Base-by-base conservation (phyloP, 345 rosid species). In the Corchorus olitorius region DNA sequence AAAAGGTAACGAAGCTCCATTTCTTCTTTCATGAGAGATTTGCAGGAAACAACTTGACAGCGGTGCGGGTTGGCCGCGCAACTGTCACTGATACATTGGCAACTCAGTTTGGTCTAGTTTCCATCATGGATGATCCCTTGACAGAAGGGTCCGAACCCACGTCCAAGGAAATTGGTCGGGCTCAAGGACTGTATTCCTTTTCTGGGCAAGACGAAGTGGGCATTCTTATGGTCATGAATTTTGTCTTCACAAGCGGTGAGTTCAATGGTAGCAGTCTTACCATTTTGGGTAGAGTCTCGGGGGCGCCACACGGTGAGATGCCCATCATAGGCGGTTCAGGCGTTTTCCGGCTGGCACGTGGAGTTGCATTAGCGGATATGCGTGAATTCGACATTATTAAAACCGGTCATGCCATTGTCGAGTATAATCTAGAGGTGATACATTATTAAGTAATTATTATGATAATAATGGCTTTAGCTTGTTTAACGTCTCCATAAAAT, bases 221-320 rank as follows among this genome's bases (percentile, higher is more conserved):
- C 27, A 27, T 27, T 27, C 43, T 86, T 10, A 88, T 89, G 92
- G 84, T 82, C 14, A 78, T 84, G 84, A 88, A 82, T 79, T 83
- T 86, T 35, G 72, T 53, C 39, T 92, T 92, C 78, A 73, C 67
- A 15, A 88, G 86, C 41, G 93, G 91, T 10, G 79, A 72, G 27
- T 88, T 86, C 77, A 90, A 92, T 15, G 90, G 92, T 11, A 92
- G 97, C 80, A 81, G 89, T 62, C 66, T 90, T 5, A 87, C 87
- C 54, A 70, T 90, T 55, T 66, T 86, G 1, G 94, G 94, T 19
- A 76, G 65, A 79, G 88, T 88, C 53, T 10, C 84, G 0, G 86
- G 75, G 1, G 56, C 85, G 77, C 81, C 73, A 1, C 81, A 77
- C 27, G 69, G 90, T 4, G 94, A 92, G 81, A 80, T 92, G 94